phyloP scores from a whole-genome alignment of 2,329 filamentous ascomycete genomes.

The Beauveria medogensis region DNA sequence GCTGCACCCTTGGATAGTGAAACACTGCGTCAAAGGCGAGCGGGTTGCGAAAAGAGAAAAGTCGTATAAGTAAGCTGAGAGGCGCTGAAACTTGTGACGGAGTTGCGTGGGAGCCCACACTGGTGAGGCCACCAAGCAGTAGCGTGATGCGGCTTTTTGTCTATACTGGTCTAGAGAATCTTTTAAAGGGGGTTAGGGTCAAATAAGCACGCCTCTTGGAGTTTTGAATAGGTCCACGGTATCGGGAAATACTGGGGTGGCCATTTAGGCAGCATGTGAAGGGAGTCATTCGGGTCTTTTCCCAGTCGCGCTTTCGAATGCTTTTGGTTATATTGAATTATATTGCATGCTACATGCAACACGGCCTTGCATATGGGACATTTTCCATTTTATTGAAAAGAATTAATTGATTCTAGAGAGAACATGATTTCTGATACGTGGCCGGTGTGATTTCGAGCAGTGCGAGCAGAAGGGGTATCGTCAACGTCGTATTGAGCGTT shows the following conservation, averaged over 20 bases:
- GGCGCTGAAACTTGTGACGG: neutral
- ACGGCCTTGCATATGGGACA: conserved; percentile 6
- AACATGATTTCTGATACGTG: neutral
- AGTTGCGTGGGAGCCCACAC: neutral
- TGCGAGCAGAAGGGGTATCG: conserved; percentile 1
- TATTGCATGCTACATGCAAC: conserved; percentile 1
- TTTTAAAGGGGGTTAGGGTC: neutral
- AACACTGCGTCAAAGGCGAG: conserved; percentile 73
- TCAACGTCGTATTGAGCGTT: conserved; percentile 11
- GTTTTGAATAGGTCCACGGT: conserved; percentile 8
- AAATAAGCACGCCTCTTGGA: neutral
- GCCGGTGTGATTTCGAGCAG: neutral
- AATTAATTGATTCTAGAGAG: neutral
- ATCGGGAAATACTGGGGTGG: conserved; percentile 7
- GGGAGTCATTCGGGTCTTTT: conserved; percentile 20
- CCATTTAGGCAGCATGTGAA: conserved; percentile 20
- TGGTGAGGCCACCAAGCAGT: neutral
- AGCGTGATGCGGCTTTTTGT: conserved; percentile 1
- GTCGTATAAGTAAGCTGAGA: conserved; percentile 15
- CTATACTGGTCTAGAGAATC: neutral
- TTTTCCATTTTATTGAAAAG: neutral
- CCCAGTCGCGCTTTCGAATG: neutral
- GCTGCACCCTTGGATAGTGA: conserved; percentile 90
- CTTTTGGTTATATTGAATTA: conserved; percentile 8
- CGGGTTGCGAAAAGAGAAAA: conserved; percentile 44